Base-by-base conservation (phyloP, 495 filamentous ascomycete genomes). In the Xylona heveae region DNA sequence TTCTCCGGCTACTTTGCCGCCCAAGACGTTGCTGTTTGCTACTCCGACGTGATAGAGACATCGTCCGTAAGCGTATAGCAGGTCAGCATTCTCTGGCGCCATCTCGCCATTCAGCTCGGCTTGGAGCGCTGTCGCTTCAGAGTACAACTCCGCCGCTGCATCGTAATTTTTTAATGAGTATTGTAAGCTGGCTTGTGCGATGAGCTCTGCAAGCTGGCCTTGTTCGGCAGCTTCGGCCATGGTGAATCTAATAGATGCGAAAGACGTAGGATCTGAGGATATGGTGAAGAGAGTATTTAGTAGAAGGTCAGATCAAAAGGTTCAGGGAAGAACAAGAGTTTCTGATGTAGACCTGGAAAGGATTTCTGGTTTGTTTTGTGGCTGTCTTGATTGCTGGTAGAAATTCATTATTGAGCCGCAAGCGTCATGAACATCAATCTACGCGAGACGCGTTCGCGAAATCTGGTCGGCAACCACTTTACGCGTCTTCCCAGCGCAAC, bases 1-100 rank as follows among this genome's bases (percentile, higher is more conserved):
- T 31, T 78, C 71, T 1, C 59, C 58, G 5, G 74, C 66, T 0
- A 84, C 72, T 45, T 76, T 78, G 6, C 71, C 74, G 38, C 88
- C 88, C 20, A 97, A 62, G 18, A 97, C 85, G 49, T 94, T 85
- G 45, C 80, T 92, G 47, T 88, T 93, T 51, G 67, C 75, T 41
- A 94, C 74, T 13, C 83, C 88, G 35, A 93, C 77, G 45, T 85
- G 78, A 61, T 88, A 93, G 10, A 95, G 61, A 24, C 78, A 74
- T 44, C 84, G 78, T 12, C 90, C 88, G 54, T 99, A 99, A 33
- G 75, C 65, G 50, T 82, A 99, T 10, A 95, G 68, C 19, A 99
- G 59, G 44, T 92, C 83, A 10, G 84, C 85, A 41, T 99, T 95
- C 20, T 77, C 70, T 4, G 78, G 66, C 27, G 70, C 73, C 60